These are phyloP conservation scores for Prinsepia uniflora DNA, from an alignment of 306 rosid species.

Conservation along the genomic window DNA sequence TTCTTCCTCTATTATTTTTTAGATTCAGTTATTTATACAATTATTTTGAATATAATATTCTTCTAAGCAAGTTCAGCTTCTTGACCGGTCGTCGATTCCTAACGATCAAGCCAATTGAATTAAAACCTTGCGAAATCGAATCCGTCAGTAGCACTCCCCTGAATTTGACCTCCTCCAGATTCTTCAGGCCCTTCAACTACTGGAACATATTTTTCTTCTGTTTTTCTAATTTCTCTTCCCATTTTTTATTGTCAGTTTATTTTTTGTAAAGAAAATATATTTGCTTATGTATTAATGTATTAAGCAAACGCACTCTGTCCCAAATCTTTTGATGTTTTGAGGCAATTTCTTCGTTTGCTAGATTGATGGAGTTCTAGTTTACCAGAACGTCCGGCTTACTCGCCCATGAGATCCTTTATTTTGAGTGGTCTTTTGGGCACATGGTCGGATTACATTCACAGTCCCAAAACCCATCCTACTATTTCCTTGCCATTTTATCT, in stretches of 20 bases:
- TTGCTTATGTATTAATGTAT: neutral
- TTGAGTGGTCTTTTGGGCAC: constrained; percentile 32
- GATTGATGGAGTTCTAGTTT: constrained; percentile 6
- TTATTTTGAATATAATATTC: no score
- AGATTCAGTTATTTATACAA: neutral
- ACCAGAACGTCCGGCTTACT: constrained; percentile 30
- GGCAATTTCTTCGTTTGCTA: constrained; percentile 97
- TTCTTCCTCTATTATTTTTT: neutral
- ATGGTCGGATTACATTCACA: constrained; percentile 37
- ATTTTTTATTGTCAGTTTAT: neutral
- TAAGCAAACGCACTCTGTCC: constrained; percentile 93
- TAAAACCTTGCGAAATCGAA: constrained; percentile 56
- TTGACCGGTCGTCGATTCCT: constrained; percentile 36
- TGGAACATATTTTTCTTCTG: constrained; percentile 29
- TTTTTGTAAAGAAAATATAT: neutral
- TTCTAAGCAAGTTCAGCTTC: constrained; percentile 65
- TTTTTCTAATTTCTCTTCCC: neutral
- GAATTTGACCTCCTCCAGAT: constrained; percentile 43
- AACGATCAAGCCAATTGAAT: constrained; percentile 37
- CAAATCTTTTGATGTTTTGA: constrained; percentile 58
- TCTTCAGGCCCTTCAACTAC: constrained; percentile 64
- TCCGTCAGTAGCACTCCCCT: constrained; percentile 68
- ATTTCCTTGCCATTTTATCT: neutral
- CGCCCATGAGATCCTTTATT: constrained; percentile 18
- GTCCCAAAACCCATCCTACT: no score